Percentiles rank a stretch among this genome's conserved stretches.
phyloP scores from a whole-genome alignment of 495 filamentous ascomycete species.

The Penicillium lagena region DNA sequence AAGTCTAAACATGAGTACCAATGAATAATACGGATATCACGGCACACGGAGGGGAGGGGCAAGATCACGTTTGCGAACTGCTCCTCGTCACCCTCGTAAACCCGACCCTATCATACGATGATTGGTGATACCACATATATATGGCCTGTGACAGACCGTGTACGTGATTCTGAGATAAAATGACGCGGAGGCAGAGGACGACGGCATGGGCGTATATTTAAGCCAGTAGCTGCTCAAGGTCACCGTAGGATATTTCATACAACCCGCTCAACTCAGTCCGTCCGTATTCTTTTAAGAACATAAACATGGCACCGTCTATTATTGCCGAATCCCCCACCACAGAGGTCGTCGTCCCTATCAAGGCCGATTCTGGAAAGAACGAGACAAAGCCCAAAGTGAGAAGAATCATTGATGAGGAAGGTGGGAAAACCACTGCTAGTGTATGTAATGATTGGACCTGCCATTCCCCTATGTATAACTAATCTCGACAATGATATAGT shows the following conservation, averaged over 20 bases:
- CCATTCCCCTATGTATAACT: neutral
- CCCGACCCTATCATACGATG: no score
- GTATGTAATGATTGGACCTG: constrained; percentile 3
- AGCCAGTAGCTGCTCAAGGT: neutral
- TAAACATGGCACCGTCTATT: constrained; percentile 18
- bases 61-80: no score
- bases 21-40: no score
- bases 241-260: neutral
- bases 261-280: neutral
- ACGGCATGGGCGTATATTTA: neutral
- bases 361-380: neutral
- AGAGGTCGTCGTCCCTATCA: constrained; percentile 13
- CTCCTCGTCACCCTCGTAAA: no score
- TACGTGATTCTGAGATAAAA: neutral
- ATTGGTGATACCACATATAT: no score
- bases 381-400: constrained; percentile 9
- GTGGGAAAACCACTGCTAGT: constrained; percentile 16
- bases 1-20: no score
- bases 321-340: constrained; percentile 4
- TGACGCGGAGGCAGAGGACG: neutral
- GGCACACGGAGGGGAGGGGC: no score
- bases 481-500: constrained; percentile 1
- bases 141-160: no score
- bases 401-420: constrained; percentile 20
- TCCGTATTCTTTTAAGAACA: neutral